A percentile compares a stretch with the other conserved stretches of the same genome.
Evolutionary conservation across 441 rosid species (phyloP).

Genomic region (Iberis amara): DNA sequence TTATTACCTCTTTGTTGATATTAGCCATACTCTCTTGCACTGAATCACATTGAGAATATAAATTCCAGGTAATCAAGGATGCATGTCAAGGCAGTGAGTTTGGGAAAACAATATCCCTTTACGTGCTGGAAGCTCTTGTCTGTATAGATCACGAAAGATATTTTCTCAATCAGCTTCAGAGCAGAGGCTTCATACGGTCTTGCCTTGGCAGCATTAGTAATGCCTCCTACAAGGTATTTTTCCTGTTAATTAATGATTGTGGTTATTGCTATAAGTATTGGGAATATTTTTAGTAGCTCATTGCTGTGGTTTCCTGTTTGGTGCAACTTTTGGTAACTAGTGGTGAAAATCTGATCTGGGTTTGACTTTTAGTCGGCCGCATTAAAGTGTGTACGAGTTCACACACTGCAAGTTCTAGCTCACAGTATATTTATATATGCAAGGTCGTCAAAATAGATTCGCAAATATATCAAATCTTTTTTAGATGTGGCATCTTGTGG

Average conservation of each 20-base stretch:
- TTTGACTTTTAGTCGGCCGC: no score
- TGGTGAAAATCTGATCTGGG: neutral
- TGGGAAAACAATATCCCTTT: slow-evolving; percentile 89
- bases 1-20: slow-evolving; percentile 23
- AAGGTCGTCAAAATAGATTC: slow-evolving; percentile 1
- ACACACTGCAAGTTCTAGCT: no score
- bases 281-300: neutral
- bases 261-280: neutral
- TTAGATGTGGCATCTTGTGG: slow-evolving; percentile 12
- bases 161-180: slow-evolving; percentile 89
- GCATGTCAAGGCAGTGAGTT: slow-evolving; percentile 88
- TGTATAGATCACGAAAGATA: slow-evolving; percentile 82
- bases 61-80: slow-evolving; percentile 74
- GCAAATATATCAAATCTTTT: no score
- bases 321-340: slow-evolving; percentile 17
- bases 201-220: slow-evolving; percentile 72
- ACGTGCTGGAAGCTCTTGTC: slow-evolving; percentile 81
- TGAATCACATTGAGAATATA: slow-evolving; percentile 9
- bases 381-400: neutral
- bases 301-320: slow-evolving; percentile 2
- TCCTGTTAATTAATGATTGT: slow-evolving; percentile 15
- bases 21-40: slow-evolving; percentile 11
- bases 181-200: slow-evolving; percentile 83
- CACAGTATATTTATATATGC: neutral
- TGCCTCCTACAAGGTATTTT: slow-evolving; percentile 60